phyloP scores from a whole-genome alignment of 2,329 filamentous ascomycete species.

The Metarhizium brunneum region DNA sequence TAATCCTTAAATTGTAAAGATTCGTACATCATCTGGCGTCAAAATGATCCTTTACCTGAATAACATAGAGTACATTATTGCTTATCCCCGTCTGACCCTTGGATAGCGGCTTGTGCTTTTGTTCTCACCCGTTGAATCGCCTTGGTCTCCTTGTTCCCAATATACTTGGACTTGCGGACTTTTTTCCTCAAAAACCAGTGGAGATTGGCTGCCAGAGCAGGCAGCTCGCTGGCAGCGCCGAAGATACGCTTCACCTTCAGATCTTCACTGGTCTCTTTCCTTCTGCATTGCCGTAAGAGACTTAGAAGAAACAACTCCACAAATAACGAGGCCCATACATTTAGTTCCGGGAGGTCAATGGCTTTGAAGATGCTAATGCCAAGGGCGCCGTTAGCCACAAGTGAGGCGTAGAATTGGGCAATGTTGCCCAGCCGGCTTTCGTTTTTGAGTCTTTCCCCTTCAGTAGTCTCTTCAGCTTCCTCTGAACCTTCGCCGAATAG shows the following conservation, averaged over 20 bases:
- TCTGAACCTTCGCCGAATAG: constrained; percentile 57
- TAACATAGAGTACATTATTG: not conserved
- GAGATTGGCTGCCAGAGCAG: constrained; percentile 62
- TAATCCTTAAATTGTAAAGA: not conserved
- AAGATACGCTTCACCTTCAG: constrained; percentile 58
- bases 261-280: constrained; percentile 39
- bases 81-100: constrained; percentile 8
- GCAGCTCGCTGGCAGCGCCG: constrained; percentile 50
- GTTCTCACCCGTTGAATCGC: constrained; percentile 28
- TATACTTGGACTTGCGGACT: constrained; percentile 54
- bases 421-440: constrained; percentile 41
- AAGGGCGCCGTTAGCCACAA: constrained; percentile 37
- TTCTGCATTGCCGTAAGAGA: constrained; percentile 55
- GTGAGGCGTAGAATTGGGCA: constrained; percentile 43
- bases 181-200: constrained; percentile 73
- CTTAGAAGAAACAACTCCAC: constrained; percentile 73
- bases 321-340: constrained; percentile 67
- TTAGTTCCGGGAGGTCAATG: constrained; percentile 70
- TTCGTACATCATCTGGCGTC: not conserved
- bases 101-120: constrained; percentile 23
- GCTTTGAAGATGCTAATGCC: constrained; percentile 49
- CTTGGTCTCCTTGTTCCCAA: constrained; percentile 37
- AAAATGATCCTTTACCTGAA: not conserved
- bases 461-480: constrained; percentile 46
- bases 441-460: constrained; percentile 36